Percentiles rank a stretch among this genome's conserved stretches.
phyloP scores from a whole-genome alignment of 257 asterid species.

The Solanum corneliomulleri region DNA sequence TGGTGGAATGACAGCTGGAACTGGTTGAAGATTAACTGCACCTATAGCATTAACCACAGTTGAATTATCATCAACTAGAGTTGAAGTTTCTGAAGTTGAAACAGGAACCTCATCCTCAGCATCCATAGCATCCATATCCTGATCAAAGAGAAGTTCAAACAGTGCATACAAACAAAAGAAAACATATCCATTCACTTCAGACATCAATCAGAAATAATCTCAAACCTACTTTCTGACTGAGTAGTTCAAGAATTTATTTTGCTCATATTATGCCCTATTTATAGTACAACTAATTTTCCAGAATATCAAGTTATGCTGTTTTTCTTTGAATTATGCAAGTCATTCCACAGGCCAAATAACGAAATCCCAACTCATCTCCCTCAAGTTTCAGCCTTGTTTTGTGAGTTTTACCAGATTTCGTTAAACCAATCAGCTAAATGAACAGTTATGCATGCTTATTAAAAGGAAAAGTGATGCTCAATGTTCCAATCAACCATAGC shows the following conservation, averaged over 20 bases:
- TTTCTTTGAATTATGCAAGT: background rate
- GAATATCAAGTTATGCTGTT: background rate
- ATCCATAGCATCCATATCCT: slow-evolving; percentile 66
- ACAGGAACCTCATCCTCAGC: slow-evolving; percentile 39
- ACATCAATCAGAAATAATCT: background rate
- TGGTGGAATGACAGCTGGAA: slow-evolving; percentile 21
- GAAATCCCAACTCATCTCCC: background rate
- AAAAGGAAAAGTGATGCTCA: background rate
- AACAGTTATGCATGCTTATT: background rate
- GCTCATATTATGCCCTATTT: background rate
- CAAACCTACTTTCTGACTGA: background rate
- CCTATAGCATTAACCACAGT: slow-evolving; percentile 30
- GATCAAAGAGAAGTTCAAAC: background rate
- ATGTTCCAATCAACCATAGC: background rate
- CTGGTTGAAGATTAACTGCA: slow-evolving; percentile 30
- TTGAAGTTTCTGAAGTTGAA: slow-evolving; percentile 25
- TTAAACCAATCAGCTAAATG: background rate
- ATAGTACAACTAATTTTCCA: background rate
- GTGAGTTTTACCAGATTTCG: background rate
- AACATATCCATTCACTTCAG: background rate
- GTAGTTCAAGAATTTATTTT: background rate
- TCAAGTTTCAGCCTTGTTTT: background rate
- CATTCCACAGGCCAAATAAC: background rate
- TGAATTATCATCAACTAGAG: slow-evolving; percentile 24
- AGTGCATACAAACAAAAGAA: background rate